Percentiles rank a stretch among this genome's conserved stretches.
phyloP scores from a whole-genome alignment of 208 protist species.

The Acanthamoeba royreba region DNA sequence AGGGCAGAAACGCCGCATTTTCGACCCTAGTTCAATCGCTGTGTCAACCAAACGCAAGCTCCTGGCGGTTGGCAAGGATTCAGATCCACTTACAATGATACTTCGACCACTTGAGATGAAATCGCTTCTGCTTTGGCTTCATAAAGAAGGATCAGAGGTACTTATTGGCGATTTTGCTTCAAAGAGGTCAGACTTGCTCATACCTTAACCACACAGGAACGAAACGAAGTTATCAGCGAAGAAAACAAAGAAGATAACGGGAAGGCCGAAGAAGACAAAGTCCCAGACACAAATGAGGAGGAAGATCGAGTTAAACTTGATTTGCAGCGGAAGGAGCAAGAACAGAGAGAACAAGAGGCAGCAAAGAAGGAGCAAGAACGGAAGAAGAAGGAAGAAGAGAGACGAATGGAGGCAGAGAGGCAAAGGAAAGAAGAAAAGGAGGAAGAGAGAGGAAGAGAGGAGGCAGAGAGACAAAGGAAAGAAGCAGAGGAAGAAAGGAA shows the following conservation, averaged over 20 bases:
- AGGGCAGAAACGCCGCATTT: neutral
- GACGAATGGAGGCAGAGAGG: neutral
- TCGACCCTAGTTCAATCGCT: neutral
- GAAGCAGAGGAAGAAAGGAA: neutral
- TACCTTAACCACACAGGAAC: too few species aligned
- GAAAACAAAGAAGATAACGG: neutral
- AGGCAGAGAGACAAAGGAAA: neutral
- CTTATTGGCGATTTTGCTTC: too few species aligned
- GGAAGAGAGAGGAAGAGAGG: neutral
- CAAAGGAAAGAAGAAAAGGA: neutral
- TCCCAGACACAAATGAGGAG: neutral
- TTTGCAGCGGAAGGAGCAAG: neutral
- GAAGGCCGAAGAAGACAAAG: neutral
- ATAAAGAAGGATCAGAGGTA: neutral
- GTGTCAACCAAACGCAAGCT: neutral
- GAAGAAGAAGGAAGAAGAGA: neutral
- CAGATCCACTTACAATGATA: neutral
- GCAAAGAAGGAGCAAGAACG: neutral
- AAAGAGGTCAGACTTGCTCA: too few species aligned
- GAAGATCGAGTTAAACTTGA: neutral
- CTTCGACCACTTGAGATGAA: neutral
- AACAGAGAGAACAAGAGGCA: neutral
- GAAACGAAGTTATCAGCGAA: neutral
- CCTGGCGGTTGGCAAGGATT: neutral
- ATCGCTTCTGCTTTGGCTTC: neutral